These are phyloP conservation scores for Penicillium expansum DNA, from an alignment of 2,329 filamentous ascomycete genomes.

Conservation along the genomic window DNA sequence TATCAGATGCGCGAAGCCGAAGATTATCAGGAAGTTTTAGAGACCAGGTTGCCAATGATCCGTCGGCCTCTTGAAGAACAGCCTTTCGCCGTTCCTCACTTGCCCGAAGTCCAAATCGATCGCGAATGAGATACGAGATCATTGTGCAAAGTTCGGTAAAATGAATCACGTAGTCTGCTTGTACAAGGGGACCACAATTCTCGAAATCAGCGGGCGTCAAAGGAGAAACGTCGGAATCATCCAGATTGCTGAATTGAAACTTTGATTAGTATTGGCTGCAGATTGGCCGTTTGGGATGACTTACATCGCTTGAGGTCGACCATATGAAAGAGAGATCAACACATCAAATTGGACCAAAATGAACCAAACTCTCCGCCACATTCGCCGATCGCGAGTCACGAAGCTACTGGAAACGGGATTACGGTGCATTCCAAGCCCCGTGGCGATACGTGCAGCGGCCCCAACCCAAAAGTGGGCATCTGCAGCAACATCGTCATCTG, in stretches of 20 bases:
- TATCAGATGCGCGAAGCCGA: conserved; percentile 41
- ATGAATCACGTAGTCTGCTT: conserved; percentile 47
- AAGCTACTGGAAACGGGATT: conserved; percentile 43
- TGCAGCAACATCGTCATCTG: conserved; percentile 54
- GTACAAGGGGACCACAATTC: conserved; percentile 46
- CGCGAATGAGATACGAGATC: conserved; percentile 46
- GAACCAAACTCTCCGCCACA: conserved; percentile 47
- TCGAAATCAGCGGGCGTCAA: conserved; percentile 49
- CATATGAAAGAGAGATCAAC: conserved; percentile 47
- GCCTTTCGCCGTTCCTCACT: conserved; percentile 42
- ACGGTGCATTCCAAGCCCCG: conserved; percentile 55
- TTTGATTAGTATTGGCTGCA: conserved; percentile 3
- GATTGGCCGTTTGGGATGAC: conserved; percentile 9
- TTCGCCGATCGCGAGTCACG: conserved; percentile 41
- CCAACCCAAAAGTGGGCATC: conserved; percentile 57
- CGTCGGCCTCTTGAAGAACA: conserved; percentile 42
- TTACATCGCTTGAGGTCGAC: conserved; percentile 53
- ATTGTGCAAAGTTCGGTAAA: conserved; percentile 53
- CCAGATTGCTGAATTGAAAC: conserved; percentile 39
- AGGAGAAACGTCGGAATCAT: conserved; percentile 52
- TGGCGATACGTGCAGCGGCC: conserved; percentile 52
- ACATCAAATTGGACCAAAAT: conserved; percentile 47
- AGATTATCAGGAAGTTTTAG: conserved; percentile 42
- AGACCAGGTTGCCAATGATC: conserved; percentile 44
- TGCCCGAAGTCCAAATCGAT: conserved; percentile 42